phyloP scores from a whole-genome alignment of 306 rosid genomes.

The Citrullus colocynthis region DNA sequence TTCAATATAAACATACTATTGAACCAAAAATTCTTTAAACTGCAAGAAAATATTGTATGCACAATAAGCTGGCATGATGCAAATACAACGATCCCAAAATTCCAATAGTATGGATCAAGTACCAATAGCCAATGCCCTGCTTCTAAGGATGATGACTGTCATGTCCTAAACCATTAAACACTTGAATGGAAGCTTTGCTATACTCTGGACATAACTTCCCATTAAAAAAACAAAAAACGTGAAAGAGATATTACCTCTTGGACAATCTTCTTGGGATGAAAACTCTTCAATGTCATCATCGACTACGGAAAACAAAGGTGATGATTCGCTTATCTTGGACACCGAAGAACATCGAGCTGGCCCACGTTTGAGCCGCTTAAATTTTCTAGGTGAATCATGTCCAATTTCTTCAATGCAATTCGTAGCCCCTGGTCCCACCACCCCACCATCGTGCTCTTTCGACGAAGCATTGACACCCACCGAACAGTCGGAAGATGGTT shows the following conservation, averaged over 20 bases:
- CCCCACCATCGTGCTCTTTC: conserved; percentile 5
- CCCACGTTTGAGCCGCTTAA: conserved; percentile 71
- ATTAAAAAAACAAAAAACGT: not conserved
- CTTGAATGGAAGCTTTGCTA: not conserved
- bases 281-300: conserved; percentile 78
- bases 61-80: not conserved
- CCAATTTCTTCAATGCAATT: conserved; percentile 28
- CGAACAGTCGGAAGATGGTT: not conserved
- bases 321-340: conserved; percentile 5
- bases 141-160: not conserved
- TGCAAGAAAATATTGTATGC: not conserved
- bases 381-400: conserved; percentile 19
- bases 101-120: not conserved
- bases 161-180: not conserved
- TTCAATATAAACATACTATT: not conserved
- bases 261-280: conserved; percentile 44
- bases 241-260: conserved; percentile 13
- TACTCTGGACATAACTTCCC: not conserved
- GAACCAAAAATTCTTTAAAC: not conserved
- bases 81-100: not conserved
- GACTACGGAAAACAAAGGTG: not conserved
- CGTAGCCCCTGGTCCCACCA: conserved; percentile 9
- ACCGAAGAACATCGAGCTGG: not conserved
- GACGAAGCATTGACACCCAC: not conserved
- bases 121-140: not conserved